Base-by-base conservation (phyloP, 108 stramenopile species). In the Cyclotella kingstonii region DNA sequence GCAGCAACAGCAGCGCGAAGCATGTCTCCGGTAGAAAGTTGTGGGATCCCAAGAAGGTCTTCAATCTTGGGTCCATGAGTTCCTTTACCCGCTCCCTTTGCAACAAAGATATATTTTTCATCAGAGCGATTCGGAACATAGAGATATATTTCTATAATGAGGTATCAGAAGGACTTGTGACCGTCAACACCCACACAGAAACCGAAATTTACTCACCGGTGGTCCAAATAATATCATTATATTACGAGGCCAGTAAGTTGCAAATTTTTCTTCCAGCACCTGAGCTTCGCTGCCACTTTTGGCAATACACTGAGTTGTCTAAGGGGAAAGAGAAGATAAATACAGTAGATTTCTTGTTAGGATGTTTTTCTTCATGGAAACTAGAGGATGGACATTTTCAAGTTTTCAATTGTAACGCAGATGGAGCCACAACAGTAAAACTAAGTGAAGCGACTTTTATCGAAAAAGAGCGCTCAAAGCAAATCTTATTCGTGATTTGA, bases 11-110 rank as follows among this genome's bases (percentile, higher is more conserved):
- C 99, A 3, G 92, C 97, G 39, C 99, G 93, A 67, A 99, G 87
- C 98, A 99, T 99, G 80, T 99, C 99, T 18, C 99, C 99, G 0
- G 93, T 94, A 50, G 93, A 94, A 19, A 94, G 81, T 76, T 90
- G 89, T 7, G 93, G 93, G 54, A 91, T 83, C 22, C 87, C 87
- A 38, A 94, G 70, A 47, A 94, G 39, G 35, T 77, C 79, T 69
- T 87, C 89, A 60, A 94, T 91, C 72, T 89, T 89, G 51, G 93
- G 93, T 14, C 86, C 89, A 43, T 94, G 93, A 9, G 93, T 94
- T 56, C 93, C 93, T 66, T 91, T 90, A 58, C 93, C 88, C 22
- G 88, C 86, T 17, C 79, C 79, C 58, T 51, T 33, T 36, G 36
- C 21, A 11, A 36, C 1, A 14, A 23, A 6, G 25, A 27, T n/a